A percentile compares a stretch with the other conserved stretches of the same genome.
phyloP scores from a whole-genome alignment of 2,329 filamentous ascomycete species.

The Fusarium torulosum region DNA sequence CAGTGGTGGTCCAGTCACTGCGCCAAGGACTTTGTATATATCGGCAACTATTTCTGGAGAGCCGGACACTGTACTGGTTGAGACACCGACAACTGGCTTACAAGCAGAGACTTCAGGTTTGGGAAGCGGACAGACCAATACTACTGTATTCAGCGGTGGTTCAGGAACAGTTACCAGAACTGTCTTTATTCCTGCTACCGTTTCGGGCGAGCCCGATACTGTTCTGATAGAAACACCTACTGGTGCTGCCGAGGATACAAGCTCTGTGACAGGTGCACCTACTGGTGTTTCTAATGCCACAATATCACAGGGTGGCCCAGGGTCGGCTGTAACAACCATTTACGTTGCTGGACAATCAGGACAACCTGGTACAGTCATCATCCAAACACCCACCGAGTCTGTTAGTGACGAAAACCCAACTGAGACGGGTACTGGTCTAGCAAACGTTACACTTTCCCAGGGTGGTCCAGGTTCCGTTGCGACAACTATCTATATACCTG shows the following conservation, averaged over 20 bases:
- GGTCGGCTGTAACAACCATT: background rate
- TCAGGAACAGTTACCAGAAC: constrained; percentile 1
- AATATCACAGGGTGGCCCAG: background rate
- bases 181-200: background rate
- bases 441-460: background rate
- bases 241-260: background rate
- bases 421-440: background rate
- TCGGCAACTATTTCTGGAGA: constrained; percentile 15
- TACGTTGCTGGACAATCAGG: background rate
- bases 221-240: constrained; percentile 17
- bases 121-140: background rate
- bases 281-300: background rate
- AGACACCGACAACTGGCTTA: background rate
- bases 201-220: constrained; percentile 11
- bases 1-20: constrained; percentile 17
- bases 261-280: background rate
- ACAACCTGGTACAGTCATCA: constrained; percentile 3
- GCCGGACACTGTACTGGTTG: constrained; percentile 12
- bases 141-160: constrained; percentile 11
- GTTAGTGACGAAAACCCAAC: background rate
- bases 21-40: background rate
- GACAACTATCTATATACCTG: constrained; percentile 1
- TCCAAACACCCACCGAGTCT: background rate
- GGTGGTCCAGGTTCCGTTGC: background rate
- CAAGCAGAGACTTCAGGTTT: background rate